phyloP scores from a whole-genome alignment of 768 basidiomycete genomes.

The Naganishia friedmannii region DNA sequence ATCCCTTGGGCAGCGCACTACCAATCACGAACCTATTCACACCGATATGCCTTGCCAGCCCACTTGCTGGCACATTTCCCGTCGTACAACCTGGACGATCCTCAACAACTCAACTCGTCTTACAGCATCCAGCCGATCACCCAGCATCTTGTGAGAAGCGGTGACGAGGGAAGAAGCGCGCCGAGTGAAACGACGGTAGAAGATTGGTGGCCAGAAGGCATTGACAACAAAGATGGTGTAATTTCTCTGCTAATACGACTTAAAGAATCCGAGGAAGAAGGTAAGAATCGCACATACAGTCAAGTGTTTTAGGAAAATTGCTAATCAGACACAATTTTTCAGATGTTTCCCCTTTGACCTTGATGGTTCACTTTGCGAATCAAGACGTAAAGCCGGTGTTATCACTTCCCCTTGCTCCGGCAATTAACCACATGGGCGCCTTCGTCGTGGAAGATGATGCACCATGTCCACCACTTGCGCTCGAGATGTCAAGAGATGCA shows the following conservation, averaged over 20 bases:
- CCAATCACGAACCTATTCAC: slow-evolving; percentile 41
- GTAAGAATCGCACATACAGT: not conserved
- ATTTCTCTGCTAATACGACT: slow-evolving; percentile 42
- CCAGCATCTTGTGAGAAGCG: slow-evolving; percentile 22
- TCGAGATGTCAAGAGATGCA: slow-evolving; percentile 36
- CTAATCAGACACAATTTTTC: not conserved
- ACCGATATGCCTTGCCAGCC: slow-evolving; percentile 35
- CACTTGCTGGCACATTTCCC: slow-evolving; percentile 45
- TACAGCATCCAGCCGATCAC: slow-evolving; percentile 30
- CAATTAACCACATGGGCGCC: not conserved
- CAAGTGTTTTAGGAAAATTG: not conserved
- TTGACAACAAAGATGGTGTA: slow-evolving; percentile 31
- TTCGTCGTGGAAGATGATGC: not conserved
- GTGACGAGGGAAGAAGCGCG: not conserved
- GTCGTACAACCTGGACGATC: slow-evolving; percentile 43
- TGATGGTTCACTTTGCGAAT: slow-evolving; percentile 39
- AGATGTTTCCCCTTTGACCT: slow-evolving; percentile 31
- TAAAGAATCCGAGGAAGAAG: slow-evolving; percentile 28
- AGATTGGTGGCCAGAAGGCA: slow-evolving; percentile 19
- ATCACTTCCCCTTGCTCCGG: not conserved
- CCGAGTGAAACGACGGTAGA: slow-evolving; percentile 5
- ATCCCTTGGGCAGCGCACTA: slow-evolving; percentile 43
- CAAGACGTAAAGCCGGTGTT: not conserved
- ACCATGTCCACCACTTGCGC: slow-evolving; percentile 34
- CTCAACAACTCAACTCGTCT: slow-evolving; percentile 35